Conservation (phyloP, 345 rosid species). For the Microthlaspi erraticum region DNA sequence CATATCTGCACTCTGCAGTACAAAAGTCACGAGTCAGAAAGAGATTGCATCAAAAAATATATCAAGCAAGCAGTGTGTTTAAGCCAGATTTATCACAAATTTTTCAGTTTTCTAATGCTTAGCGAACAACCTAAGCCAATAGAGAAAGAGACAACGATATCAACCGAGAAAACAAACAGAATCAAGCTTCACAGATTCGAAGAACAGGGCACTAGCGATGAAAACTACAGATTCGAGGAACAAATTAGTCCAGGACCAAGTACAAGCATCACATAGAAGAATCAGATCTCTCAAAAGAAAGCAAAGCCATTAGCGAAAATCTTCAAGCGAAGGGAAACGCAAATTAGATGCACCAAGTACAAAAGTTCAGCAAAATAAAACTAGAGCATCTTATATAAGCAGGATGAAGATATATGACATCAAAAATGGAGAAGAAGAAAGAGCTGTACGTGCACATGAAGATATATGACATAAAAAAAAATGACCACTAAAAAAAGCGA, state of each 20-base stretch:
- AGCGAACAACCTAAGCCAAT: too few relatives aligned
- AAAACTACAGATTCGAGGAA: too few relatives aligned
- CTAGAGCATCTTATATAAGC: background rate
- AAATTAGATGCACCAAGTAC: background rate
- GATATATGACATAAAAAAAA: background rate
- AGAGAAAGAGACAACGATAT: too few relatives aligned
- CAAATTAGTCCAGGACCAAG: too few relatives aligned
- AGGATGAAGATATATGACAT: background rate
- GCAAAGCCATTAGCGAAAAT: background rate
- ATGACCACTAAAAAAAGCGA: background rate
- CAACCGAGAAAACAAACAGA: too few relatives aligned
- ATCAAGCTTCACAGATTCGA: too few relatives aligned
- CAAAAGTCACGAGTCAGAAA: background rate
- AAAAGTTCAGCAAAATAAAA: too few relatives aligned
- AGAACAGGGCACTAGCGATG: background rate
- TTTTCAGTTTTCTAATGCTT: too few relatives aligned
- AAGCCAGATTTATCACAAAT: background rate
- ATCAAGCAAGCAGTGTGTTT: background rate
- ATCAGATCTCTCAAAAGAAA: background rate
- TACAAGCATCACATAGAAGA: too few relatives aligned
- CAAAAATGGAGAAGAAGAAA: background rate
- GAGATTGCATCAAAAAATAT: background rate
- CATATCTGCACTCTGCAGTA: slow-evolving; percentile 52
- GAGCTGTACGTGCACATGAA: slow-evolving; percentile 24
- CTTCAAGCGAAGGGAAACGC: background rate